These are phyloP conservation scores for Geotrichum australiense DNA, from an alignment of 1,139 yeast genomes.

Conservation along the genomic window DNA sequence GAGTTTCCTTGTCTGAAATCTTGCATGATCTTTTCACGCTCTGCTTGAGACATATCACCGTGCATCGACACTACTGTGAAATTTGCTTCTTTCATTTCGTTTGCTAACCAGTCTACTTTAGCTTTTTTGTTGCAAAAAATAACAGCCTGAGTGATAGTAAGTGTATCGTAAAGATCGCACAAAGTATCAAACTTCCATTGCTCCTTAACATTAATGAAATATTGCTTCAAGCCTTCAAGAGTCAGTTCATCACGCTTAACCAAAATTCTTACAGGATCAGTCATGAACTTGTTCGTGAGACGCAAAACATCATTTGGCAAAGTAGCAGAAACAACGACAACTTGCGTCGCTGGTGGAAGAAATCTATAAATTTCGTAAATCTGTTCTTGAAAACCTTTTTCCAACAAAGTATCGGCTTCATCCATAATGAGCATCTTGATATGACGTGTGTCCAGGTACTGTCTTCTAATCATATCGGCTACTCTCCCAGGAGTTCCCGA, in stretches of 20 bases:
- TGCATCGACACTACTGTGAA: conserved; percentile 93
- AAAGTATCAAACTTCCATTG: conserved; percentile 96
- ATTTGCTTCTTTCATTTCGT: conserved; percentile 69
- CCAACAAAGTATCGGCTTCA: conserved; percentile 89
- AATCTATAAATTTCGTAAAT: conserved; percentile 80
- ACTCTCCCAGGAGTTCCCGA: conserved; percentile 98
- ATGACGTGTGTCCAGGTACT: conserved; percentile 57
- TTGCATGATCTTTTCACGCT: conserved; percentile 81
- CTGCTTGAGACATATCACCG: conserved; percentile 95
- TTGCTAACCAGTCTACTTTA: conserved; percentile 86
- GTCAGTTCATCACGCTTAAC: conserved; percentile 88
- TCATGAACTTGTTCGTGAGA: conserved; percentile 80
- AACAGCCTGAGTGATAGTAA: conserved; percentile 92
- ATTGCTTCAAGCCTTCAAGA: conserved; percentile 85
- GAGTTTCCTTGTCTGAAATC: conserved; percentile 52
- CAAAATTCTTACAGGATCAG: conserved; percentile 82
- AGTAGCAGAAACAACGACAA: conserved; percentile 92
- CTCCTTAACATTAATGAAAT: conserved; percentile 74
- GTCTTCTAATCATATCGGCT: conserved; percentile 75
- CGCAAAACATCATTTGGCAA: conserved; percentile 78
- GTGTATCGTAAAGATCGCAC: conserved; percentile 88
- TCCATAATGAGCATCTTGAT: conserved; percentile 81
- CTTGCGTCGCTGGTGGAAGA: conserved; percentile 77
- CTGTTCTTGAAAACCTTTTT: conserved; percentile 89
- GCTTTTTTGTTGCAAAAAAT: conserved; percentile 90